A percentile compares a stretch with the other conserved stretches of the same genome.
phyloP scores from a whole-genome alignment of 495 filamentous ascomycete genomes.

The Trichoderma asperelloides region DNA sequence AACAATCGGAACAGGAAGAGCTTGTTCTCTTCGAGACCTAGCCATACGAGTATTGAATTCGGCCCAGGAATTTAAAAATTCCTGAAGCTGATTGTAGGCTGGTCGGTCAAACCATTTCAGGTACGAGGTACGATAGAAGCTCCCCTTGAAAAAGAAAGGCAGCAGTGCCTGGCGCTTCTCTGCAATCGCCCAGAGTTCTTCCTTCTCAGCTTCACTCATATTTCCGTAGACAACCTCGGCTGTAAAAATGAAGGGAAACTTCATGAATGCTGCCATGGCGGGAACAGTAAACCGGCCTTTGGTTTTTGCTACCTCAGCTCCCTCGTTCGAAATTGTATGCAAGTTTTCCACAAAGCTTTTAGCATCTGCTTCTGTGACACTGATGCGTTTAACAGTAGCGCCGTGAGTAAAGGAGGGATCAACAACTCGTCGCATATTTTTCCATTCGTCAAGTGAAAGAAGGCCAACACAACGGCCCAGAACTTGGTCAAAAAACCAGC shows the following conservation, averaged over 20 bases:
- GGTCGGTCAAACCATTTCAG: background rate
- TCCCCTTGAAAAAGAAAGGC: slow-evolving; percentile 17
- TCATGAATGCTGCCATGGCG: background rate
- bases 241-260: background rate
- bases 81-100: no score
- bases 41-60: no score
- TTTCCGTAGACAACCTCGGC: background rate
- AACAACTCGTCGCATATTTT: background rate
- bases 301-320: no score
- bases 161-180: slow-evolving; percentile 11
- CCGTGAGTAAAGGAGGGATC: background rate
- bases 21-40: no score
- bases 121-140: background rate
- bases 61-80: no score
- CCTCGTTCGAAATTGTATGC: no score
- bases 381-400: no score
- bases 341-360: no score
- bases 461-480: background rate
- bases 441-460: background rate
- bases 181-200: slow-evolving; percentile 9
- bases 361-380: no score
- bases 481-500: background rate
- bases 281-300: no score
- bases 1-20: no score
- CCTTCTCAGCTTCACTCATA: background rate